Percentiles rank a stretch among this genome's conserved stretches.
Evolutionary conservation across 352 stramenopile genomes (phyloP).

Genomic region (Pythium aphanidermatum): DNA sequence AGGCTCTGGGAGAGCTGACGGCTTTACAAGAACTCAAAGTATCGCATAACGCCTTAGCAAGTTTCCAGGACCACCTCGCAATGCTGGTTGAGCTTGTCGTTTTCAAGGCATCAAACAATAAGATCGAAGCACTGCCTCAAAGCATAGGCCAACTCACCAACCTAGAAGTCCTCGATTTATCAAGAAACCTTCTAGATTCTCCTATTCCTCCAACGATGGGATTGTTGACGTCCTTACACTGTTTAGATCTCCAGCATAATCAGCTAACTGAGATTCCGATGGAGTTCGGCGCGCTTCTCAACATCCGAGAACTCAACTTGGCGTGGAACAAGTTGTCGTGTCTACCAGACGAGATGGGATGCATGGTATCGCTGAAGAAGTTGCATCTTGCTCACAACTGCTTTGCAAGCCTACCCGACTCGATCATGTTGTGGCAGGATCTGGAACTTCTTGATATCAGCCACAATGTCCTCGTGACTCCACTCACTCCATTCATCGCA

Average conservation of each 20-base stretch:
- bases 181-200: conserved; percentile 37
- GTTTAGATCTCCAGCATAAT: conserved; percentile 37
- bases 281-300: conserved; percentile 42
- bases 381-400: conserved; percentile 54
- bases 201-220: conserved; percentile 38
- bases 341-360: conserved; percentile 62
- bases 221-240: conserved; percentile 25
- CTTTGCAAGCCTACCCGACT: conserved; percentile 32
- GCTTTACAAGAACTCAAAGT: conserved; percentile 16
- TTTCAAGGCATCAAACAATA: conserved; percentile 11
- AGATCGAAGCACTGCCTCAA: conserved; percentile 20
- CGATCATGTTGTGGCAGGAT: conserved; percentile 39
- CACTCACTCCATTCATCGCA: conserved; percentile 27
- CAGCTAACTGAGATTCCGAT: conserved; percentile 32
- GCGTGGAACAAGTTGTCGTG: conserved; percentile 48
- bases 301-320: conserved; percentile 44
- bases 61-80: conserved; percentile 2
- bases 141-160: conserved; percentile 28
- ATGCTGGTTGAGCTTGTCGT: conserved; percentile 17
- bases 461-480: conserved; percentile 40
- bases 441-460: conserved; percentile 38
- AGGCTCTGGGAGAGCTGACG: background rate
- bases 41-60: conserved; percentile 11
- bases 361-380: conserved; percentile 27
- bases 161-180: conserved; percentile 45